Percentiles rank a stretch among this genome's conserved stretches.
Conservation (phyloP, 805 yeast genomes). For the Candida krabiensis region DNA sequence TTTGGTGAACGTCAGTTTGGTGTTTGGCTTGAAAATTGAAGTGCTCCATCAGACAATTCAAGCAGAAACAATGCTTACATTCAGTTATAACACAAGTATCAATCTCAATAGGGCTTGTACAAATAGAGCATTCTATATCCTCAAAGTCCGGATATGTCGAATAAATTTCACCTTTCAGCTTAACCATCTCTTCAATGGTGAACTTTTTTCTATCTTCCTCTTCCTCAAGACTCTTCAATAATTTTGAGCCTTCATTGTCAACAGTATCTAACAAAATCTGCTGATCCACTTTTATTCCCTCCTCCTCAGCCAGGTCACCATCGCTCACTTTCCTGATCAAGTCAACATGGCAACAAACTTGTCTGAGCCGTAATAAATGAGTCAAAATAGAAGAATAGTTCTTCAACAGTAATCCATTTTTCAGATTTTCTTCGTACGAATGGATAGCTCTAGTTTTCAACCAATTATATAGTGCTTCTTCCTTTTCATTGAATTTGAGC, state of each 20-base stretch:
- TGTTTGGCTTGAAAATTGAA: constrained; percentile 58
- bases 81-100: constrained; percentile 56
- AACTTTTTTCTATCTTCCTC: constrained; percentile 26
- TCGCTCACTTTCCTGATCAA: constrained; percentile 43
- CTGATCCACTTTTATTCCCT: constrained; percentile 32
- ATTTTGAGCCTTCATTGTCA: constrained; percentile 22
- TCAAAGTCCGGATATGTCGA: constrained; percentile 34
- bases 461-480: constrained; percentile 64
- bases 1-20: background rate
- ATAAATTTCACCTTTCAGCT: constrained; percentile 32
- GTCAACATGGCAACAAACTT: constrained; percentile 82
- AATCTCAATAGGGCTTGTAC: constrained; percentile 62
- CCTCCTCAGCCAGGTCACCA: constrained; percentile 47
- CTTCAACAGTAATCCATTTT: constrained; percentile 65
- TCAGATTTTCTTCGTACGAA: constrained; percentile 58
- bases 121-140: constrained; percentile 78
- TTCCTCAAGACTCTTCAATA: constrained; percentile 25
- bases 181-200: constrained; percentile 23
- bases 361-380: constrained; percentile 80
- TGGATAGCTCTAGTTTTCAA: constrained; percentile 65
- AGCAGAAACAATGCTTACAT: constrained; percentile 82
- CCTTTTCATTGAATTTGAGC: constrained; percentile 64
- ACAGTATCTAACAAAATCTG: constrained; percentile 3
- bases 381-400: constrained; percentile 78
- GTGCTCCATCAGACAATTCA: constrained; percentile 70